Evolutionary conservation across 2,329 filamentous ascomycete species (phyloP), one percentile per base, ranked within the genome.

Genomic region (Geoglossum cookeanum): DNA sequence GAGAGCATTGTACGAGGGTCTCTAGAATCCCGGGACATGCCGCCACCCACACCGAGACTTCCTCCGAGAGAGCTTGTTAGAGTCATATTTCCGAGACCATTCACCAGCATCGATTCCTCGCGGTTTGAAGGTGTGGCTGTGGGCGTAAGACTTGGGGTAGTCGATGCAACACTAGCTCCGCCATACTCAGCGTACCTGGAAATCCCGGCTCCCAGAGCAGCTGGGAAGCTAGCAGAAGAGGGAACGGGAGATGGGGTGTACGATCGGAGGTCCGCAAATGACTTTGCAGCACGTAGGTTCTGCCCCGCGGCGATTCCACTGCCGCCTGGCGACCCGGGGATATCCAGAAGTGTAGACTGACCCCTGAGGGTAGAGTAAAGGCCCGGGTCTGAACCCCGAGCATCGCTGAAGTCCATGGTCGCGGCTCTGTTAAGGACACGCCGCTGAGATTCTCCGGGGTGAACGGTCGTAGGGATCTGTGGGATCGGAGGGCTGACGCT

Each of bases 321-420:
- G 49, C 72, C 65, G 5, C 54, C 51, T 17, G 79, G 87, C 65
- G 87, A 90, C 62, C 87, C 87, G n/a, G 90, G 82, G 58, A 92
- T 81, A 66, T 90, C 86, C 42, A 97, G 75, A n/a, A 90, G 89
- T 33, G 78, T 79, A 11, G 86, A 87, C 63, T 91, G 87, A 61
- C 91, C 82, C 27, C 86, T 83, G 59, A 95, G 78, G 1, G 85
- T 79, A 64, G 83, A 82, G 62, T 89, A 91, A 62, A 84, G 84
- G 62, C 79, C 81, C 54, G 76, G 76, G 22, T 82, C 83, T 27
- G 85, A 83, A 60, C 84, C 85, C 57, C 86, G 79, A 55, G 86
- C 81, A 61, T 89, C 85, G 62, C 87, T 89, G 69, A 97, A 97
- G 69, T 97, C 92, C 62, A 94, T 95, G 1, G 92, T 97, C n/a